phyloP scores from a whole-genome alignment of 1,284 basidiomycete genomes.

The Leccinum holopus region DNA sequence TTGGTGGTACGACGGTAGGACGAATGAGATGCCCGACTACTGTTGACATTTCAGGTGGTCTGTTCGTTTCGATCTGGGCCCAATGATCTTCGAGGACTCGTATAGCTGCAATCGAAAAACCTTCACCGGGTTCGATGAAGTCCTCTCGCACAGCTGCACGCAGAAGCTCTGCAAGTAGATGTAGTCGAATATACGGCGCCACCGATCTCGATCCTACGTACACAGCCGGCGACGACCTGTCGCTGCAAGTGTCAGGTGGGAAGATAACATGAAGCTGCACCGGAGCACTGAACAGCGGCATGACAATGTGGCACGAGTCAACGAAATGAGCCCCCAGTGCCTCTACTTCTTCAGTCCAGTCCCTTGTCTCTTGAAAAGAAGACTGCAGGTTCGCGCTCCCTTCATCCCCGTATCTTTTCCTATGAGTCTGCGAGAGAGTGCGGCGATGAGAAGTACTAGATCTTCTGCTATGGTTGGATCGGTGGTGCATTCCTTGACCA shows the following conservation, averaged over 20 bases:
- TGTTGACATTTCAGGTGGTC: slow-evolving; percentile 68
- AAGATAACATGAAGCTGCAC: slow-evolving; percentile 70
- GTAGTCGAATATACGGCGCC: slow-evolving; percentile 83
- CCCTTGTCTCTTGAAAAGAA: slow-evolving; percentile 26
- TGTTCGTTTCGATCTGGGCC: slow-evolving; percentile 61
- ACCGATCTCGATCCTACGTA: slow-evolving; percentile 73
- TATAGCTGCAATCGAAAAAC: slow-evolving; percentile 75
- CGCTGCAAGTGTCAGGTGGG: slow-evolving; percentile 41
- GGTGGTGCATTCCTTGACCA: slow-evolving; percentile 58
- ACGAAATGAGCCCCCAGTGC: slow-evolving; percentile 60
- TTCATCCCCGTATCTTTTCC: slow-evolving; percentile 38
- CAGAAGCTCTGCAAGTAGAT: slow-evolving; percentile 72
- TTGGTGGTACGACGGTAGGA: slow-evolving; percentile 5
- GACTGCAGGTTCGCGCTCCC: slow-evolving; percentile 8
- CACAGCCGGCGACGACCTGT: slow-evolving; percentile 69
- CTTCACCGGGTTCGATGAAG: slow-evolving; percentile 65
- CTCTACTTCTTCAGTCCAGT: slow-evolving; percentile 59
- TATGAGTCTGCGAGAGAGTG: slow-evolving; percentile 50
- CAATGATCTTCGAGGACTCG: slow-evolving; percentile 73
- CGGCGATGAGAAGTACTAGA: slow-evolving; percentile 52
- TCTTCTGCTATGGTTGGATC: slow-evolving; percentile 42
- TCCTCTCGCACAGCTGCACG: slow-evolving; percentile 51
- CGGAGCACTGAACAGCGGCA: slow-evolving; percentile 62
- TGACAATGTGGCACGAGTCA: slow-evolving; percentile 47
- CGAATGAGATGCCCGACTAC: slow-evolving; percentile 47